Evolutionary conservation across 805 yeast species (phyloP), one percentile per base, ranked within the genome.

Genomic region (Cyberlindnera mrakii): DNA sequence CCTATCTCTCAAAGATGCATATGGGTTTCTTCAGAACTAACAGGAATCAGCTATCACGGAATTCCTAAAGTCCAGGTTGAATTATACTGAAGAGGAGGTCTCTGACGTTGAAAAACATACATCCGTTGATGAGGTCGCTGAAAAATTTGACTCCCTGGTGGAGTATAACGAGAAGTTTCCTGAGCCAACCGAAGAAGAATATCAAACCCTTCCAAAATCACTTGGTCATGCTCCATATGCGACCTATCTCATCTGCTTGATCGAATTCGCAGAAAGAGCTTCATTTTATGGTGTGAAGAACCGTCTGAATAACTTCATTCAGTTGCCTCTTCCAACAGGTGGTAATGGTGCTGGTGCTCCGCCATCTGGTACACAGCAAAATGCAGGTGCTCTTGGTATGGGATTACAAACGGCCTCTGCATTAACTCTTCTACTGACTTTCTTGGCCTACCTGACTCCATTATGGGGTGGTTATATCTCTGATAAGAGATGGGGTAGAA

Each of bases 391-490:
- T 10, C 70, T 85, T 47, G 72, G 74, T 38, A 68, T 82, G 53
- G 80, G 82, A 42, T 67, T 74, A 44, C 71, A 71, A 45, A 77
- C 79, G 50, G 87, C 93, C 25, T 79, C 85, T 31, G 89, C 85
- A 29, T 70, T 85, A 48, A 75, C 85, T 15, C 78, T 83, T 60
- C 78, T 84, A 55, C 79, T 84, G 71, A 87, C 82, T 58, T 85
- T 85, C 60, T 82, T 89, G 85, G 82, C 89, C 58, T 85, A 85
- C 61, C 70, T 84, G 37, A 82, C 91, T 35, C 95, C 95, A 27
- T 69, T 85, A 42, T 69, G 80, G 44, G 90, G 89, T 53, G 93
- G 88, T 42, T 76, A 79, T 63, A 53, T 84, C 23, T 80, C 93
- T 42, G 95, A 85, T 63, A 78, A 84, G 49, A 79, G 68, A 63